Base-by-base conservation (phyloP, 2,329 filamentous ascomycete species). In the Talaromyces sp. region DNA sequence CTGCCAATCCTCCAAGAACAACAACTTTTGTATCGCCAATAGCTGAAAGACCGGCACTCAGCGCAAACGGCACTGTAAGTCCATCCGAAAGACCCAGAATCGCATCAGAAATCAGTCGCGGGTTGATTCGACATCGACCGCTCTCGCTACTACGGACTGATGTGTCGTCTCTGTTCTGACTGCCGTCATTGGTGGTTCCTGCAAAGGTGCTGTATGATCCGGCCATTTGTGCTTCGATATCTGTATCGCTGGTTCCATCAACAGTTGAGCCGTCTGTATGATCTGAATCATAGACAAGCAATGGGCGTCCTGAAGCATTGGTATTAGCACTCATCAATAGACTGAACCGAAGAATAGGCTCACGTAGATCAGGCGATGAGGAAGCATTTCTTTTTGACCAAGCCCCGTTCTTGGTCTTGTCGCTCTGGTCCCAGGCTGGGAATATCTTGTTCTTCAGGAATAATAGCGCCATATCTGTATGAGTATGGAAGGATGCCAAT, bases 51-150 rank as follows among this genome's bases (percentile, higher is more conserved):
- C 89, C 89, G 1, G 90, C 89, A 0, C 88, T 90, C 56, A 92
- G 79, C 16, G 89, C 89, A 68, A 92, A 92, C 2, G 89, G 89
- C 0, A 92, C 90, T 0, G 89, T 92, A 63, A 92, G 80, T 5
- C 89, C 90, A 72, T 92, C 89, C 1, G 89, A 86, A 71, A 91
- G 87, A 52, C 89, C 89, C 66, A 92, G 86, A 67, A 89, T 90
- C 68, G 86, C 81, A 74, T 90, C 86, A 61, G 82, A 82, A 52
- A 84, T 75, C 54, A 82, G 78, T 22, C 81, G 77, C 7, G 79
- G 75, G 67, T 79, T 78, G 65, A 80, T 73, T 33, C 76, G 75
- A 14, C 72, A 70, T 16, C 77, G 74, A 27, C 69, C 72, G 64
- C 66, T 70, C 57, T 70, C 71, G 24, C n/a, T 63, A 24, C 52